These are phyloP conservation scores for Metschnikowia borealis DNA, from an alignment of 805 yeast species.

Conservation along the genomic window DNA sequence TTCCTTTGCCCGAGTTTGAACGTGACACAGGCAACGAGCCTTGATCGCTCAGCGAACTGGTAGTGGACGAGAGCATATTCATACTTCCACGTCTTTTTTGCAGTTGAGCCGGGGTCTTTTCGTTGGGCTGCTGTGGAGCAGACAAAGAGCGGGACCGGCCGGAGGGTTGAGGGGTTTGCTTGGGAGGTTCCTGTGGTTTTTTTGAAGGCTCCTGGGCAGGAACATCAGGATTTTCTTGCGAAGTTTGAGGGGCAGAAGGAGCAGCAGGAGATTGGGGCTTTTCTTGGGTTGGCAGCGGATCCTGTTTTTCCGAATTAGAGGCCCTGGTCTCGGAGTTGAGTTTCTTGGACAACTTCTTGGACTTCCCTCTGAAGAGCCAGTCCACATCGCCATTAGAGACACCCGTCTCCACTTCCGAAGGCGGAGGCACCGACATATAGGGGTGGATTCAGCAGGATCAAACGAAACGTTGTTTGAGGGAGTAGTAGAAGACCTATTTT, in stretches of 20 bases:
- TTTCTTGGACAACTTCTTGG: slow-evolving; percentile 50
- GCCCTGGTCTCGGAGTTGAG: slow-evolving; percentile 21
- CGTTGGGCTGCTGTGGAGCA: slow-evolving; percentile 13
- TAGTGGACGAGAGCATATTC: background rate
- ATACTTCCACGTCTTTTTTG: slow-evolving; percentile 13
- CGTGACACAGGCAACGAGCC: slow-evolving; percentile 2
- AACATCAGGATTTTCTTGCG: background rate
- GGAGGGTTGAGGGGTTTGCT: background rate
- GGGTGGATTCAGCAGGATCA: background rate
- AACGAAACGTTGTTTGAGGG: background rate
- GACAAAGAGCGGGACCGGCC: slow-evolving; percentile 26
- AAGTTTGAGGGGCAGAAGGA: background rate
- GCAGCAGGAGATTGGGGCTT: background rate
- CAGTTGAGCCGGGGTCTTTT: slow-evolving; percentile 1
- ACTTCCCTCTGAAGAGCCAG: slow-evolving; percentile 80
- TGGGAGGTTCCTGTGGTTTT: background rate
- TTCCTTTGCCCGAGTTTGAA: slow-evolving; percentile 10
- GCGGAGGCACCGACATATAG: slow-evolving; percentile 13
- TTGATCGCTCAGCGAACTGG: background rate
- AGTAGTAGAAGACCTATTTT: background rate
- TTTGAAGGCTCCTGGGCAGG: background rate
- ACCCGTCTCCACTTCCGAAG: slow-evolving; percentile 38
- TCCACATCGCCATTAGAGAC: slow-evolving; percentile 76
- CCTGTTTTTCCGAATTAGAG: slow-evolving; percentile 1
- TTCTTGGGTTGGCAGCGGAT: background rate